Evolutionary conservation across 2,329 filamentous ascomycete species (phyloP), one percentile per base, ranked within the genome.

Genomic region (Dothistroma septosporum): DNA sequence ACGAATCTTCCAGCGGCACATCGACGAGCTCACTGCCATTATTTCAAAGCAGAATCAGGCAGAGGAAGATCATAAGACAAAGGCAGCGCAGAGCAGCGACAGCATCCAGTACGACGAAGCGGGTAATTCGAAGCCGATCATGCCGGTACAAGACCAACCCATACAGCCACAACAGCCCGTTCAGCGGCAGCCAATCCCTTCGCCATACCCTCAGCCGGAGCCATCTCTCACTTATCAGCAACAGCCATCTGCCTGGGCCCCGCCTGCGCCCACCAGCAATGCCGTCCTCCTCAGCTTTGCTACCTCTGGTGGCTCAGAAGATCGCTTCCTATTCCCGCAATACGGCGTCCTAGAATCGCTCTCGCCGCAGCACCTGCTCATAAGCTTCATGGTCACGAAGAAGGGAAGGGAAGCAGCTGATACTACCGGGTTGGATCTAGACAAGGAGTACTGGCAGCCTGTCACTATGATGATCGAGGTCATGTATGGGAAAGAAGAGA

Each of bases 241-340:
- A 19, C 31, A 72, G 71, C 64, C 75, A 35, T 62, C 68, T 22
- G 41, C 52, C 1, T 66, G 63, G 63, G 58, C 60, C 19, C 53
- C 59, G 21, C 61, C 64, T 21, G 64, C 35, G 12, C 62, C 73
- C 75, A 11, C 86, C 83, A 66, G 82, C 83, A 28, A 87, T 87
- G 82, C 85, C 1, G 85, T 86, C n/a, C 83, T 88, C 0, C 83
- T 91, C 62, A 87, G 90, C 66, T 90, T 91, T 72, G 62, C 54
- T 19, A 68, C 63, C 19, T 66, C 69, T 16, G 83, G 83, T 52
- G 86, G 86, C 35, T 85, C 79, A 2, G 89, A 88, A 50, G 90
- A 93, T 72, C 84, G 89, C 28, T 92, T 90, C 71, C 77, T 91
- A 53, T 92, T 94, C 64, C 90, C 90, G 1, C 89, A 87, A 66